Base-by-base conservation (phyloP, 495 filamentous ascomycete genomes). In the Chaetomium fimeti region DNA sequence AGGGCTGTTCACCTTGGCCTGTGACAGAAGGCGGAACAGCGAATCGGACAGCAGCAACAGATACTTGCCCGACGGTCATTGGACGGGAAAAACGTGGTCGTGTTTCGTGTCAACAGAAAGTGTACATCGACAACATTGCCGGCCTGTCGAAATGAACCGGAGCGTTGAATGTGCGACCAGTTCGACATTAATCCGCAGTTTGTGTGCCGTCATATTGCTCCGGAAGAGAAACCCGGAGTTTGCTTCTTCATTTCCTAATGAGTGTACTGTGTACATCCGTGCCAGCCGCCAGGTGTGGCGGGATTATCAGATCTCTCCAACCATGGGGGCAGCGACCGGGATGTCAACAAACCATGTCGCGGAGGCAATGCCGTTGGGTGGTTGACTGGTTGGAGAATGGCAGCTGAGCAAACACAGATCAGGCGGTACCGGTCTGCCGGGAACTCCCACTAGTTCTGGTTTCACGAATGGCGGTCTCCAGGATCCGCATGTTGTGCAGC, bases 361-460 rank as follows among this genome's bases (percentile, higher is more conserved):
- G 48, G 3, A 47, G 43, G 18, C 4, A 47, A 47, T 47, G 43
- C 5, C 7, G 18, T 20, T 22, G 40, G 40, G 13, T 28, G 9
- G 12, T 20, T 22, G 40, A 13, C 3, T 28, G 9, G 12, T 12
- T 52, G 24, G 25, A 13, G 24, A 12, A 52, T 16, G 13, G 25
- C 49, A 16, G 18, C 25, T 49, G 47, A 5, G 27, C 27, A 25
- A 7, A 45, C 55, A 27, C 36, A 58, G 24, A 43, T 58, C 38
- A 38, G 22, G 32, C 61, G 64, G 57, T 72, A 63, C 69, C 71
- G 61, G 57, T 47, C 65, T 25, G 47, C 40, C 42, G 71, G 69
- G 64, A 69, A 58, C 63, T 28, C 55, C 58, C 20, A 54, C 22
- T 45, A 9, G 62, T 25, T 24, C 42, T 49, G 57, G 56, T 51